Percentiles rank a stretch among this genome's conserved stretches.
Evolutionary conservation across 306 rosid species (phyloP).

Genomic region (Elaeagnus macrophylla): DNA sequence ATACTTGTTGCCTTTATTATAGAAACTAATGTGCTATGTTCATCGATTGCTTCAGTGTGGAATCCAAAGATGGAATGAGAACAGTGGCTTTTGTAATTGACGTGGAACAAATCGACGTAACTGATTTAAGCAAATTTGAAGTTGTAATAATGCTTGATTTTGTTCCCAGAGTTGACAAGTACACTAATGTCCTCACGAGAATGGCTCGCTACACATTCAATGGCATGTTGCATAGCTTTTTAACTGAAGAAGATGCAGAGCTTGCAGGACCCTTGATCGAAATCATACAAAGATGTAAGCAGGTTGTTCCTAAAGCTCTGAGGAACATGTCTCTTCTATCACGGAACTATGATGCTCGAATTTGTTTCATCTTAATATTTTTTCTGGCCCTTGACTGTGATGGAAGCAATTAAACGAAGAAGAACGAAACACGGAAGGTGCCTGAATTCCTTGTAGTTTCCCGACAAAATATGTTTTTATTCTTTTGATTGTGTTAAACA

Average conservation of each 20-base stretch:
- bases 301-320: slow-evolving; percentile 46
- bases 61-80: slow-evolving; percentile 15
- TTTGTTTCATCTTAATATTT: slow-evolving; percentile 6
- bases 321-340: slow-evolving; percentile 30
- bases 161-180: slow-evolving; percentile 34
- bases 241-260: slow-evolving; percentile 31
- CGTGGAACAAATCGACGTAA: slow-evolving; percentile 28
- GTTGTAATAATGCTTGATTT: slow-evolving; percentile 37
- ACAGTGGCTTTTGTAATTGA: slow-evolving; percentile 29
- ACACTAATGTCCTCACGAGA: slow-evolving; percentile 35
- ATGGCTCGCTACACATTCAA: slow-evolving; percentile 54
- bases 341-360: slow-evolving; percentile 27
- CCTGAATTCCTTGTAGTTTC: too few relatives aligned
- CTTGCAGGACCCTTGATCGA: slow-evolving; percentile 37
- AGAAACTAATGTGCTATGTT: slow-evolving; percentile 3
- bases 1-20: too few relatives aligned
- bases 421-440: too few relatives aligned
- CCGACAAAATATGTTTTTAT: too few relatives aligned
- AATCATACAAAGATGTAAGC: slow-evolving; percentile 54
- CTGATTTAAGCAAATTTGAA: slow-evolving; percentile 40
- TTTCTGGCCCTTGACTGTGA: not conserved
- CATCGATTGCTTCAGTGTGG: slow-evolving; percentile 30
- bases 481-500: too few relatives aligned
- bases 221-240: slow-evolving; percentile 47
- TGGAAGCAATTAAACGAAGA: not conserved